Base-by-base conservation (phyloP, 176 grass and related monocot genomes). In the Pontederia crassipes region DNA sequence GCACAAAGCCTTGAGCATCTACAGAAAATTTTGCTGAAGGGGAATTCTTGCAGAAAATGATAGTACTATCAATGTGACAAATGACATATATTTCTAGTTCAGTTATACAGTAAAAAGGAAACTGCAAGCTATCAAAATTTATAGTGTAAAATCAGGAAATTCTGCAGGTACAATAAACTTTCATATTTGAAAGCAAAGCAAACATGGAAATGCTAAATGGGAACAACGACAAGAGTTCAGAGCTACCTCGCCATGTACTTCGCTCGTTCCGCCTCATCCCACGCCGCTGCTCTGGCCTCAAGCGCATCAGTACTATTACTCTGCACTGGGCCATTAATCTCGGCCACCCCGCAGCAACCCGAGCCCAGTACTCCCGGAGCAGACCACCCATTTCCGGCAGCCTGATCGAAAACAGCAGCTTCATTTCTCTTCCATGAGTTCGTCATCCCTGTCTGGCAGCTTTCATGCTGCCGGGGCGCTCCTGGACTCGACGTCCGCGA, bases 201-300 rank as follows among this genome's bases (percentile, higher is more conserved):
- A 24, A 24, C 20, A 24, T 24, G 20, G 20, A 24, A 24, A 24
- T 1, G 20, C 20, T 24, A 24, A 24, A 24, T 24, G 20, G 20
- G 20, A 24, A 57, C 10, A 35, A 58, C 4, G 70, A 57, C 10
- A 7, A 0, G 32, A 40, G 32, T 40, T 40, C 6, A 40, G 48
- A 63, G 68, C n/a, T 57, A 90, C 91, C 91, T 87, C 8, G 92
- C 92, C 66, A 58, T 85, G 68, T 87, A 90, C 73, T 88, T 96
- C 15, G 92, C 86, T 0, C 80, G 75, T 50, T 96, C 92, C 8
- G 86, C 92, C 51, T 90, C 86, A 48, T 90, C 86, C 92, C 83
- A 96, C 0, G 92, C 92, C 1, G 54, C 75, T 6, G 92, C 92
- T 10, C 86, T 83, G 7, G 83, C 80, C 58, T 88, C 86, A 2